Conservation (phyloP, 2,329 filamentous ascomycete species). For the Aspergillus novoparasiticus region DNA sequence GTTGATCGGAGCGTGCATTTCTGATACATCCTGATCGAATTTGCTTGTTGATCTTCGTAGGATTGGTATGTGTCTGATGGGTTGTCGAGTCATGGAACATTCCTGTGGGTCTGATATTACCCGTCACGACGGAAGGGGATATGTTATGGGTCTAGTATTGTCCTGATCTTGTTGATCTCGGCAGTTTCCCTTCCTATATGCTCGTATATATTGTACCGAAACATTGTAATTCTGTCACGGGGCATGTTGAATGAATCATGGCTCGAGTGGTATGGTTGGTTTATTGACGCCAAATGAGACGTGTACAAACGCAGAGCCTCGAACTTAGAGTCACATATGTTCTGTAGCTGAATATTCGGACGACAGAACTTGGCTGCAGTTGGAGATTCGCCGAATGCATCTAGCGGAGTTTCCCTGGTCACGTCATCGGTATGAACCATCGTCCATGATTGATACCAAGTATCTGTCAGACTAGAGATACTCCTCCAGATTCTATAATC, state of each 20-base stretch:
- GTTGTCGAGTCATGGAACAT: not conserved
- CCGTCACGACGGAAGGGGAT: not conserved
- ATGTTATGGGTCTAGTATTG: not conserved
- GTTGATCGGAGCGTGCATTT: not conserved
- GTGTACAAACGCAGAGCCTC: not conserved
- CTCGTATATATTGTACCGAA: not conserved
- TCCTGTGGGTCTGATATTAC: not conserved
- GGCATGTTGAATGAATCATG: not conserved
- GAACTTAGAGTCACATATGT: not conserved
- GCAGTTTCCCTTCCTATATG: not conserved
- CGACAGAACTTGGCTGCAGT: not conserved
- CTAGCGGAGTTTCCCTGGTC: not conserved
- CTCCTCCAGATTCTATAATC: not conserved
- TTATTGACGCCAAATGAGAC: not conserved
- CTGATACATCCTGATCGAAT: not conserved
- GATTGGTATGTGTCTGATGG: not conserved
- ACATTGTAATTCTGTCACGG: not conserved
- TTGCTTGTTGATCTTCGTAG: not conserved
- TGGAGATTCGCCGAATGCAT: not conserved
- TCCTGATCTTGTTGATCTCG: not conserved
- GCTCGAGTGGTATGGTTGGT: not conserved
- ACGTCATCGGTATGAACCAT: not conserved
- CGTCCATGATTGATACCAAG: not conserved
- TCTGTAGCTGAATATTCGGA: not conserved
- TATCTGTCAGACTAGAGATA: not conserved